phyloP scores from a whole-genome alignment of 1,284 basidiomycete species.

The Cutaneotrichosporon cavernicola region DNA sequence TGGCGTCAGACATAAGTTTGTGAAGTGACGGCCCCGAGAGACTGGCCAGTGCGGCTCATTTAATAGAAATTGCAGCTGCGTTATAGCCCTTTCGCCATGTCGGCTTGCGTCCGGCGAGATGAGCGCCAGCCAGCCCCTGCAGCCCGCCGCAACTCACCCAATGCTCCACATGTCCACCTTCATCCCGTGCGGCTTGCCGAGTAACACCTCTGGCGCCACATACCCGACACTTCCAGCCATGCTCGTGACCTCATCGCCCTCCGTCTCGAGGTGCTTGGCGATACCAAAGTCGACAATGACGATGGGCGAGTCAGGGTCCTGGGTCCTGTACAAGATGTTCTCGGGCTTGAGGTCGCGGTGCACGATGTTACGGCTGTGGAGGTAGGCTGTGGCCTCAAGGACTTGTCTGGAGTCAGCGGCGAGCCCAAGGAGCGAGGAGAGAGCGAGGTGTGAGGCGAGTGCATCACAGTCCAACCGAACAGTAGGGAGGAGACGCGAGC shows the following conservation, averaged over 20 bases:
- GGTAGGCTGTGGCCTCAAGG: slow-evolving; percentile 74
- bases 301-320: slow-evolving; percentile 68
- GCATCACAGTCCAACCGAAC: too few relatives aligned
- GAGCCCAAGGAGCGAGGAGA: background rate
- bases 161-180: slow-evolving; percentile 92
- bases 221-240: slow-evolving; percentile 91
- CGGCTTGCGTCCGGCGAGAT: too few relatives aligned
- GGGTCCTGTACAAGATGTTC: slow-evolving; percentile 86
- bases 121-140: background rate
- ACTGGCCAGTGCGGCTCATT: too few relatives aligned
- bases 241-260: slow-evolving; percentile 69
- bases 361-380: slow-evolving; percentile 83
- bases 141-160: slow-evolving; percentile 61
- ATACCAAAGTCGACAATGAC: slow-evolving; percentile 98
- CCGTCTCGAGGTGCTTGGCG: slow-evolving; percentile 78
- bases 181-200: slow-evolving; percentile 79
- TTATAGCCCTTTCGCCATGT: too few relatives aligned
- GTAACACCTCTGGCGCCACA: slow-evolving; percentile 88
- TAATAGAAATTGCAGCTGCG: too few relatives aligned
- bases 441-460: background rate
- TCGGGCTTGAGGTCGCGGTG: slow-evolving; percentile 94
- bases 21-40: too few relatives aligned
- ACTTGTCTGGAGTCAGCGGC: slow-evolving; percentile 53
- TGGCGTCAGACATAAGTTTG: slow-evolving; percentile 40
- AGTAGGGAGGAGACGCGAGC: background rate